Evolutionary conservation across 129 eudicot genomes (phyloP).

Genomic region (Mikania micrantha): DNA sequence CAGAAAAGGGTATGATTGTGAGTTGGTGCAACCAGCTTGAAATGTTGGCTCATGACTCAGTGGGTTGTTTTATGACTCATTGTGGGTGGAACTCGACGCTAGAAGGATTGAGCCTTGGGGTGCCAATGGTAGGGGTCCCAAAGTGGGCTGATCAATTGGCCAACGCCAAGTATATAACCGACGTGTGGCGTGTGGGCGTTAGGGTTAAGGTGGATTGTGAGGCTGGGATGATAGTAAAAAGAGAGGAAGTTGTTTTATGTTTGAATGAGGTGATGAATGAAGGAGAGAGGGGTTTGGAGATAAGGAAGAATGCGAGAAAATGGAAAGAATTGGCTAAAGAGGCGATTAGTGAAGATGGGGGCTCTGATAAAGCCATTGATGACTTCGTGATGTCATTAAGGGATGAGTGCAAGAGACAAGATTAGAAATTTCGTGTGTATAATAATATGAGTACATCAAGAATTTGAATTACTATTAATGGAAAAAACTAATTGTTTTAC

Average conservation of each 20-base stretch:
- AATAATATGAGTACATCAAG: too few relatives aligned
- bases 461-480: too few relatives aligned
- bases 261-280: slow-evolving; percentile 47
- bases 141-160: slow-evolving; percentile 60
- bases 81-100: slow-evolving; percentile 80
- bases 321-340: slow-evolving; percentile 51
- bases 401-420: neutral
- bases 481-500: too few relatives aligned
- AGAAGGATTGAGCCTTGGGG: slow-evolving; percentile 58
- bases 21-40: slow-evolving; percentile 64
- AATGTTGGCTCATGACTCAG: slow-evolving; percentile 45
- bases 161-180: slow-evolving; percentile 51
- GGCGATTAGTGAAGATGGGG: slow-evolving; percentile 54
- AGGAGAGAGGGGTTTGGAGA: slow-evolving; percentile 32
- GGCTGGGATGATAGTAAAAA: slow-evolving; percentile 33
- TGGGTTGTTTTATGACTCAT: slow-evolving; percentile 61
- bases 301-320: slow-evolving; percentile 37
- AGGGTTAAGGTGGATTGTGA: slow-evolving; percentile 41
- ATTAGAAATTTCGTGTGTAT: too few relatives aligned
- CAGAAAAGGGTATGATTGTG: slow-evolving; percentile 38
- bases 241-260: slow-evolving; percentile 35
- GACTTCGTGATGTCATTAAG: slow-evolving; percentile 41
- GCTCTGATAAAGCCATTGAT: slow-evolving; percentile 44
- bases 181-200: slow-evolving; percentile 54
- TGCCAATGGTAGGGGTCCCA: slow-evolving; percentile 62